Base-by-base conservation (phyloP, 139 green algal species). In the Microglena sp. region DNA sequence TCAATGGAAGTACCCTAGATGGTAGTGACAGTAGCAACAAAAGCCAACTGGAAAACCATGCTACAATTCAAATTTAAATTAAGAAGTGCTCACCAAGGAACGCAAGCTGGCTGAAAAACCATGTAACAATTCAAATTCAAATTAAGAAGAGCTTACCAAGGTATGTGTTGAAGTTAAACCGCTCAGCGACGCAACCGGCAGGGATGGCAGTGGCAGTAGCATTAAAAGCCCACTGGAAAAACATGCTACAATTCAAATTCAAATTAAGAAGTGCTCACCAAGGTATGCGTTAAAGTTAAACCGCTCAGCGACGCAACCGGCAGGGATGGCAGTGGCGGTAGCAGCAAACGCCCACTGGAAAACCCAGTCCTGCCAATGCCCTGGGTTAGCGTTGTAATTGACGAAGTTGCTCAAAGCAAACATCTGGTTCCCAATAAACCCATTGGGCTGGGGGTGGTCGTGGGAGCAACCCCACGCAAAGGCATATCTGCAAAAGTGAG, bases 311-410 rank as follows among this genome's bases (percentile, higher is more conserved):
- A 92, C 77, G 22, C 63, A 61, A 43, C 87, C 85, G 22, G 77
- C 78, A 45, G 79, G 73, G 55, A 90, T 90, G 55, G 84, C 89
- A 34, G 80, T 77, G 28, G 82, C 80, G 28, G 82, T 85, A 29
- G 82, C 80, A 22, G 82, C 80, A 62, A 89, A 90, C 0, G 80
- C 80, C 84, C 84, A 90, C 73, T 90, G 84, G 76, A 84, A 88
- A 67, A 88, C 77, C 79, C 74, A 86, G 56, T 71, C 70, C 32
- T 67, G 35, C 73, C 73, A 86, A 44, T 55, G 55, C 24, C 55
- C 54, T 15, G 7, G 28, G 55, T 29, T 43, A 35, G 28, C 27
- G 22, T 55, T 43, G 63, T 59, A 18, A 59, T n/a, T 59, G 21
- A 21, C 55, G 21, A 59, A 74, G 67, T 64, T 6, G 35, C 5